Conservation (phyloP, 768 basidiomycete species). For the Candolleomyces efflorescens region DNA sequence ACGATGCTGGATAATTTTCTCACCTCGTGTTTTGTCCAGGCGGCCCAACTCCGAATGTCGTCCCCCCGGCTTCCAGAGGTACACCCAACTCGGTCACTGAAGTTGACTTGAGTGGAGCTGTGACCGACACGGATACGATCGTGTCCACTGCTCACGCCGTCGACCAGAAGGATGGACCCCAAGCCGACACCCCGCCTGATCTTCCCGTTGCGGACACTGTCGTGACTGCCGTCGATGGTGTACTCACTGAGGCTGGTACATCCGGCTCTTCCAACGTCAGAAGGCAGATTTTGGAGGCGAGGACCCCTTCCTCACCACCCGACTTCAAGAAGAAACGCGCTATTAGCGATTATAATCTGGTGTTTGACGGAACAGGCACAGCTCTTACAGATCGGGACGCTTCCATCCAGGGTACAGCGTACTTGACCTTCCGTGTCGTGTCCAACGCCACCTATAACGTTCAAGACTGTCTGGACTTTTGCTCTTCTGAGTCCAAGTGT, state of each 20-base stretch:
- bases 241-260: slow-evolving; percentile 21
- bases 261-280: slow-evolving; percentile 5
- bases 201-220: slow-evolving; percentile 30
- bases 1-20: background rate
- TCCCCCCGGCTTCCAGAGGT: slow-evolving; percentile 23
- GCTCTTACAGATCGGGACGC: slow-evolving; percentile 33
- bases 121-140: slow-evolving; percentile 32
- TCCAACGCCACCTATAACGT: slow-evolving; percentile 42
- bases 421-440: slow-evolving; percentile 44
- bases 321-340: slow-evolving; percentile 15
- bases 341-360: slow-evolving; percentile 27
- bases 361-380: slow-evolving; percentile 37
- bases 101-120: slow-evolving; percentile 18
- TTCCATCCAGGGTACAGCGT: slow-evolving; percentile 45
- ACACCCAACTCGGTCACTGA: slow-evolving; percentile 18
- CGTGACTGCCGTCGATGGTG: slow-evolving; percentile 43
- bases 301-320: background rate
- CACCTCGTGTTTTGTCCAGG: background rate
- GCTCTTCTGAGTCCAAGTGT: slow-evolving; percentile 32
- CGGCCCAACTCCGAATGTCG: slow-evolving; percentile 19
- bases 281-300: slow-evolving; percentile 8
- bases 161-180: slow-evolving; percentile 35
- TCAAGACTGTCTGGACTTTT: slow-evolving; percentile 38
- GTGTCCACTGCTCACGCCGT: slow-evolving; percentile 28
- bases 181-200: slow-evolving; percentile 25